Percentiles rank a stretch among this genome's conserved stretches.
phyloP scores from a whole-genome alignment of 2,329 filamentous ascomycete genomes.

The Teratosphaeriaceae sp. region DNA sequence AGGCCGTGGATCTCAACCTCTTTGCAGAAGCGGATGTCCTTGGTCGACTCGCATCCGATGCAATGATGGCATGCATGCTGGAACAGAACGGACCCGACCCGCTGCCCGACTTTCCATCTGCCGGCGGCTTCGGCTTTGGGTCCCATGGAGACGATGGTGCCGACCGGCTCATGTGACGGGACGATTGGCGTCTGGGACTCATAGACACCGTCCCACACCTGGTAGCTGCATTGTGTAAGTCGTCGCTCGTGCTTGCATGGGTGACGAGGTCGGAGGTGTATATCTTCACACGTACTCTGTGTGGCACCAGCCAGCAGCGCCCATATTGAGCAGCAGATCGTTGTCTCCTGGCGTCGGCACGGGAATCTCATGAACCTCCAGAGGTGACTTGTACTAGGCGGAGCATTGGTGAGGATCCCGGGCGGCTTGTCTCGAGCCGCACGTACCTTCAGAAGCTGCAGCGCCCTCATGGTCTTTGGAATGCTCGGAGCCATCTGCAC shows the following conservation, averaged over 20 bases:
- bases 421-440: neutral
- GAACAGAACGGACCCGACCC: conserved; percentile 2
- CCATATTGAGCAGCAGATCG: conserved; percentile 2
- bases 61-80: neutral
- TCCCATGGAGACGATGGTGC: neutral
- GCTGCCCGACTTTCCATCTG: conserved; percentile 3
- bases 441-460: conserved; percentile 1
- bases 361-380: neutral
- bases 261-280: too few relatives aligned
- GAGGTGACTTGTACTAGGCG: neutral
- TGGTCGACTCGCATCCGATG: neutral
- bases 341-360: conserved; percentile 8
- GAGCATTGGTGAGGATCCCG: neutral
- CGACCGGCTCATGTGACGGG: conserved; percentile 3
- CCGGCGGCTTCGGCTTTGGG: neutral
- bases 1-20: conserved; percentile 3
- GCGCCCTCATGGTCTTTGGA: conserved; percentile 2
- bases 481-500: too few relatives aligned
- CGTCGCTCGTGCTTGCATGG: too few relatives aligned
- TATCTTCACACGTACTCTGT: too few relatives aligned
- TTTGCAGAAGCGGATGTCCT: conserved; percentile 3
- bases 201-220: conserved; percentile 5
- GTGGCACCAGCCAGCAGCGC: conserved; percentile 3
- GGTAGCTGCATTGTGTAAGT: too few relatives aligned
- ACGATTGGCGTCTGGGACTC: neutral